Base-by-base conservation (phyloP, 192 early-diverging fungal genomes). In the Chytriomyces sp. region DNA sequence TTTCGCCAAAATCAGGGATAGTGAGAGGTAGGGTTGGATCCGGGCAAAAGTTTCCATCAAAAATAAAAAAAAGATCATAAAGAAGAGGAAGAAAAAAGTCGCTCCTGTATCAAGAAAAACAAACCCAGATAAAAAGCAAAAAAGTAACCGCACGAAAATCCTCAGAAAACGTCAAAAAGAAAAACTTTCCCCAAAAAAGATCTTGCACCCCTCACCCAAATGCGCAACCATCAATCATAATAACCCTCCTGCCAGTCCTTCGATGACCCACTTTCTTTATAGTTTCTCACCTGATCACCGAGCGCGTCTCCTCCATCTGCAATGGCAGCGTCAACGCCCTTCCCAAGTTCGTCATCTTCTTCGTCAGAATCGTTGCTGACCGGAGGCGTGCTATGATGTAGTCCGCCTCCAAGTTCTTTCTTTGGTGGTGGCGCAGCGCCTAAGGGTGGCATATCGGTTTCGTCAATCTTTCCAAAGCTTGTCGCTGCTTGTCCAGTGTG, bases 271-370 rank as follows among this genome's bases (percentile, higher is more conserved):
- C 24, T 59, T 45, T 44, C 69, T 10, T 45, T 24, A 77, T 68
- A 67, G 53, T 26, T 61, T n/a, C 83, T 72, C 82, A 91, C 90
- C 83, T 91, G 88, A 77, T 91, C 91, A 74, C 86, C 86, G 35
- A 85, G 85, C 48, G 89, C 88, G 72, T 90, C 89, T 26, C 73
- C 73, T 2, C 90, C 91, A 60, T 89, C 90, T 16, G 82, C 77
- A 1, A 80, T 83, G 53, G 79, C 82, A 7, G 68, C 77, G 20
- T 82, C 80, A 69, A 59, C 63, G 7, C 63, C 50, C n/a, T 24
- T 70, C 10, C 88, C 88, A 3, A 81, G 79, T 50, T 90, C 88
- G 60, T 90, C 87, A 45, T 90, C 86, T 47, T 86, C 86, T 18
- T 91, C 91, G 45, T 89, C 89, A 18, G 82, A 83, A 45, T 88